Evolutionary conservation across 2,329 filamentous ascomycete species (phyloP), one percentile per base, ranked within the genome.

Genomic region (Magnaporthiopsis incrustans): DNA sequence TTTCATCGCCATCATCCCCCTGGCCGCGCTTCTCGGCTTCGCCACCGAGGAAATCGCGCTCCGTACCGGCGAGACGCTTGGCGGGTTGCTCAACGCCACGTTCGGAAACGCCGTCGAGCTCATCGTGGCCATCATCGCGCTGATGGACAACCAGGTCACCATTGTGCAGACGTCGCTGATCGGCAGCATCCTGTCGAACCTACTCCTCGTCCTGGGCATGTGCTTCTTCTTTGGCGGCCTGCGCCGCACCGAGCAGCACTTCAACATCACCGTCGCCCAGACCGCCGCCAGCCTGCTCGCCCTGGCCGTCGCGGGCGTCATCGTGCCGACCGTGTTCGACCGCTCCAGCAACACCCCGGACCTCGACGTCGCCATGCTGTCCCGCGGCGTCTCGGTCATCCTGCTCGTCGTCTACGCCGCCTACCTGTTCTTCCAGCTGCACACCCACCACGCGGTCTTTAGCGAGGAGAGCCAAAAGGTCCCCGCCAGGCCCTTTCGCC

Each of bases 151-250:
- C 61, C 85, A 96, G 74, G 85, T 95, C 30, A 78, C 89, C 35
- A 95, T 67, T 92, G 92, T 97, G 8, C 92, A 97, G 75, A 96
- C 93, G 0, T 97, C 93, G 0, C 81, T 98, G 33, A 91, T 97
- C 67, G 93, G 93, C 64, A 93, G 89, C 75, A 96, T 97, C 74
- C 80, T 97, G 27, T 97, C 92, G 57, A 97, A 97, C 73, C 76
- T 98, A 65, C 83, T 97, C 4, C 84, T 97, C 18, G 91, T 97
- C 62, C 80, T 97, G 80, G 93, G 92, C 64, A 96, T 93, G 86
- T 95, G 89, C 73, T 97, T 96, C 81, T 95, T 96, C 79, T 89
- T 91, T 66, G 92, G 91, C 61, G 92, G 92, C 4, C 74, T 96
- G 69, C 88, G 89, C 65, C 86, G 93, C 33, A 72, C 84, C 33